Percentiles rank a stretch among this genome's conserved stretches.
These are phyloP conservation scores for sunflower (Helianthus annuus) DNA, from an alignment of 129 eudicot genomes.

Conservation along the genomic window DNA sequence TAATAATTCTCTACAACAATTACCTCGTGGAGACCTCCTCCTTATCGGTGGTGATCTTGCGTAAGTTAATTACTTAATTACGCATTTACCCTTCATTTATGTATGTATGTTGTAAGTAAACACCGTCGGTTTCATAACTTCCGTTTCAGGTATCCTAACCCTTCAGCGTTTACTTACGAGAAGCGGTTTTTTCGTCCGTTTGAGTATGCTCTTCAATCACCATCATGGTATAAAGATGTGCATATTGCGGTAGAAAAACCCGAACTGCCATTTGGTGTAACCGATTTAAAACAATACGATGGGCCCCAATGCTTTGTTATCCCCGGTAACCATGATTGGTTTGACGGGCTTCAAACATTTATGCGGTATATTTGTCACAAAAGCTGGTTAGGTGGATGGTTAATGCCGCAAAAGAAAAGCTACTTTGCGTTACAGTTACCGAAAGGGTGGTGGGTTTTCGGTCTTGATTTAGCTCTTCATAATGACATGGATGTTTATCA, in stretches of 20 bases:
- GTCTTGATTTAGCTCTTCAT: slow-evolving; percentile 95
- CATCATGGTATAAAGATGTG: slow-evolving; percentile 84
- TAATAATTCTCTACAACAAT: slow-evolving; percentile 37
- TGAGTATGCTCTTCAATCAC: slow-evolving; percentile 92
- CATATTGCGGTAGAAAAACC: slow-evolving; percentile 92
- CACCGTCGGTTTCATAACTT: neutral
- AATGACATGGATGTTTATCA: slow-evolving; percentile 93
- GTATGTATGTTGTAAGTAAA: neutral
- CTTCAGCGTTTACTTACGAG: slow-evolving; percentile 88
- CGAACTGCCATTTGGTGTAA: slow-evolving; percentile 82
- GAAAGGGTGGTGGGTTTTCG: slow-evolving; percentile 97
- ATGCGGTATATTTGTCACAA: slow-evolving; percentile 98
- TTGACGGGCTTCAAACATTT: slow-evolving; percentile 95
- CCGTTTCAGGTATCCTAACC: slow-evolving; percentile 83
- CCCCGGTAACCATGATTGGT: slow-evolving; percentile 99
- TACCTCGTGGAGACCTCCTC: slow-evolving; percentile 89
- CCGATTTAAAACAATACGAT: slow-evolving; percentile 64
- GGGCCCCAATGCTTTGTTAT: slow-evolving; percentile 97
- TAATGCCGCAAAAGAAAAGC: slow-evolving; percentile 98
- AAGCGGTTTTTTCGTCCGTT: slow-evolving; percentile 89
- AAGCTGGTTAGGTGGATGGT: slow-evolving; percentile 99
- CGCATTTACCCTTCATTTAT: slow-evolving; percentile 4
- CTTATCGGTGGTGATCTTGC: slow-evolving; percentile 99
- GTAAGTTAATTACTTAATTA: slow-evolving; percentile 46
- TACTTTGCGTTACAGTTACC: slow-evolving; percentile 93